Evolutionary conservation across 345 rosid genomes (phyloP).

Genomic region (Eucalyptus tenuipes): DNA sequence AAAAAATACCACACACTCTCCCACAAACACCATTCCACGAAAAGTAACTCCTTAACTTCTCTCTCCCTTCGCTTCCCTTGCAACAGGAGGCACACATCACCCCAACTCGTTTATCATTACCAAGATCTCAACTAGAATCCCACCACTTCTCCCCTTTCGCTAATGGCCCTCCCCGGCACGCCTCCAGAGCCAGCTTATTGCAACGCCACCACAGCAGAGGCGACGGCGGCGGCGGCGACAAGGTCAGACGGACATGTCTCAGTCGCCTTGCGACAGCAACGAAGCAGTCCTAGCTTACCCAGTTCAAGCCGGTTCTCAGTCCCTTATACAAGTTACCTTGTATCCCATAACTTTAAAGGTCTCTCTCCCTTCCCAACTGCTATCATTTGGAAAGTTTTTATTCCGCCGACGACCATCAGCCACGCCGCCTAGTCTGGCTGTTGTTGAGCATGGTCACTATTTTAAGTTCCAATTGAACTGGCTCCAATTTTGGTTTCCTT

Average conservation of each 20-base stretch:
- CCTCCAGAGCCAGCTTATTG: constrained; percentile 42
- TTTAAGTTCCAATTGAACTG: background rate
- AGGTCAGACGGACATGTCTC: background rate
- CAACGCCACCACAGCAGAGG: background rate
- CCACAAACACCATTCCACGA: background rate
- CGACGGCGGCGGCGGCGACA: background rate
- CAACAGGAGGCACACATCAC: background rate
- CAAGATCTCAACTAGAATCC: background rate
- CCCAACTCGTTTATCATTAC: background rate
- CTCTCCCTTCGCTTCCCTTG: background rate
- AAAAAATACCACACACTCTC: background rate
- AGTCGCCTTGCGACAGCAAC: background rate
- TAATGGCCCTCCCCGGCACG: constrained; percentile 29
- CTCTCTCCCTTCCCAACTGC: background rate
- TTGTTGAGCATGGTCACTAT: background rate
- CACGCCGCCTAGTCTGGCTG: background rate
- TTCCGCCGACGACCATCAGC: background rate
- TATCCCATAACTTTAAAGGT: constrained; percentile 85
- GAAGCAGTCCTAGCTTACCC: constrained; percentile 33
- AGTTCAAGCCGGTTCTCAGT: constrained; percentile 29
- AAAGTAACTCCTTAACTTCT: constrained; percentile 13
- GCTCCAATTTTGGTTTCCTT: background rate
- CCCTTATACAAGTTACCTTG: constrained; percentile 25
- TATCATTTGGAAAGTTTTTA: background rate
- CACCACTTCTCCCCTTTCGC: background rate